Conservation (phyloP, 139 green algal genomes). For the Nannochloris sp. region DNA sequence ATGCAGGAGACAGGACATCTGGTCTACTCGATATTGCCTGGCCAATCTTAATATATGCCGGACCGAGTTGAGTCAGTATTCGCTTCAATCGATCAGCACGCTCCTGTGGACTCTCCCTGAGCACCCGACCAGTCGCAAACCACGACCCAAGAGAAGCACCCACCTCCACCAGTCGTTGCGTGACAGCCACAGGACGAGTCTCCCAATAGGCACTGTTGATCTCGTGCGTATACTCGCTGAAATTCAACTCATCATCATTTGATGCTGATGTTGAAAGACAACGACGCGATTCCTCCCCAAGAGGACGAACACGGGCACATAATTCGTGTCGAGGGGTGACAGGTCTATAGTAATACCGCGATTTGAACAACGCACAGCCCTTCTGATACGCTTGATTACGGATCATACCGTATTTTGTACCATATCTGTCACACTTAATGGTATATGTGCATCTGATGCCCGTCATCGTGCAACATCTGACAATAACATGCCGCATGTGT, state of each 20-base stretch:
- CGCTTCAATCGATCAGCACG: conserved; percentile 33
- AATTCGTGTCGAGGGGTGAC: no score
- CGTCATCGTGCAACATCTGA: no score
- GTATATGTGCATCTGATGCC: no score
- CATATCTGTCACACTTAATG: no score
- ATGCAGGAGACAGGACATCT: conserved; percentile 69
- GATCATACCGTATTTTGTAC: no score
- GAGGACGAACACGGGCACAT: no score
- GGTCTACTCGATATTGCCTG: conserved; percentile 48
- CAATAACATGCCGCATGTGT: no score
- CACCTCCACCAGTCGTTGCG: conserved; percentile 39
- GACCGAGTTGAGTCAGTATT: conserved; percentile 62
- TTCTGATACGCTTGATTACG: no score
- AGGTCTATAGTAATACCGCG: no score
- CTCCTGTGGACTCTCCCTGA: not conserved
- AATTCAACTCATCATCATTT: conserved; percentile 14
- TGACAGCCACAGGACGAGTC: conserved; percentile 50
- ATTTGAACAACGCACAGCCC: no score
- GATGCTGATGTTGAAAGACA: not conserved
- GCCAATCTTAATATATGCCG: conserved; percentile 84
- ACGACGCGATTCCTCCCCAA: not conserved
- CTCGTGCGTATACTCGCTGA: conserved; percentile 22
- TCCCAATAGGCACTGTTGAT: conserved; percentile 36
- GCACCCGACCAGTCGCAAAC: conserved; percentile 11
- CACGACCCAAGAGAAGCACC: conserved; percentile 15